These are phyloP conservation scores for Cymbidium sinense DNA, from an alignment of 106 monocot species.

Conservation along the genomic window DNA sequence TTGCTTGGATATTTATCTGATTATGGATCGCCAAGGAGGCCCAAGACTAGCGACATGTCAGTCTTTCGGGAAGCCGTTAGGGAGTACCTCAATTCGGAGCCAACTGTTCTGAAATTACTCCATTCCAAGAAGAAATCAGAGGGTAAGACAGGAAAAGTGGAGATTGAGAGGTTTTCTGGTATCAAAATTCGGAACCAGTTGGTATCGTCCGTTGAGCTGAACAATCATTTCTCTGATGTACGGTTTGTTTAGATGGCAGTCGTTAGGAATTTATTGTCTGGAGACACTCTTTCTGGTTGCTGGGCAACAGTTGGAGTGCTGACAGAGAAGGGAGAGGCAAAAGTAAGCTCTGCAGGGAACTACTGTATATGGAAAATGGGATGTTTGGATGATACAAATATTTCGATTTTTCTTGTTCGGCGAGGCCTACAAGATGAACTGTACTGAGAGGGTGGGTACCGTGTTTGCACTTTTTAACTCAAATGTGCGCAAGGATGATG, in stretches of 20 bases:
- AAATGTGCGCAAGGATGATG: conserved; percentile 45
- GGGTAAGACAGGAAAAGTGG: conserved; percentile 24
- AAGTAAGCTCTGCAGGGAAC: conserved; percentile 51
- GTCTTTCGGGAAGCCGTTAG: conserved; percentile 78
- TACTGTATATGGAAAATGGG: conserved; percentile 81
- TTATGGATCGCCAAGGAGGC: conserved; percentile 37
- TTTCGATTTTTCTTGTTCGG: conserved; percentile 83
- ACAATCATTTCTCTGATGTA: conserved; percentile 69
- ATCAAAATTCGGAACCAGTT: conserved; percentile 54
- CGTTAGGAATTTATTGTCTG: conserved; percentile 60
- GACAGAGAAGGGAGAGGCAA: conserved; percentile 57
- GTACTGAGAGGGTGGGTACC: conserved; percentile 44
- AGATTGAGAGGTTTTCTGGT: conserved; percentile 77
- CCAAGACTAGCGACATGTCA: conserved; percentile 57
- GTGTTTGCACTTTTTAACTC: conserved; percentile 79
- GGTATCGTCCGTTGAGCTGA: conserved; percentile 44
- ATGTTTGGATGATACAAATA: conserved; percentile 52
- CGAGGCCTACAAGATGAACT: conserved; percentile 53
- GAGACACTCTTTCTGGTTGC: conserved; percentile 66
- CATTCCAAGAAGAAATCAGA: conserved; percentile 10
- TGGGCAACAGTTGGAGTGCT: conserved; percentile 88
- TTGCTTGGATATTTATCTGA: conserved; percentile 19
- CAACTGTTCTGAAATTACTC: not conserved
- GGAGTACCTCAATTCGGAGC: conserved; percentile 43
- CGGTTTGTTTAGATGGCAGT: conserved; percentile 64